Conservation (phyloP, 306 rosid genomes). For the Styphnolobium japonicum region DNA sequence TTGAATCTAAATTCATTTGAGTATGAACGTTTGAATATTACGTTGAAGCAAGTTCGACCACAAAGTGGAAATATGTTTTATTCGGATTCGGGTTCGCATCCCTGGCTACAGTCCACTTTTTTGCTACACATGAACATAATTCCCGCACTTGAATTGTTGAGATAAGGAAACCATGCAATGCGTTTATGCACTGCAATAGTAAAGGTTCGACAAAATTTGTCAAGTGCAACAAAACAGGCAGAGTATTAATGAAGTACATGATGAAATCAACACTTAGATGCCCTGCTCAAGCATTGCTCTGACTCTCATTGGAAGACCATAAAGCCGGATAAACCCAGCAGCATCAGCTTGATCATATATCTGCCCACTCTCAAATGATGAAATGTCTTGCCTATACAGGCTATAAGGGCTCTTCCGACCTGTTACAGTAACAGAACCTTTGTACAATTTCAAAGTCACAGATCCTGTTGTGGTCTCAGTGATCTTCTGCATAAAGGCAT, state of each 20-base stretch:
- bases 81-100: too few species aligned
- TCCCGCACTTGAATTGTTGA: too few species aligned
- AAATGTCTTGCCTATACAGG: constrained; percentile 85
- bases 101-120: too few species aligned
- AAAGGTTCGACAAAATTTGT: not conserved
- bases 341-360: constrained; percentile 96
- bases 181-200: not conserved
- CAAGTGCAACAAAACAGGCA: not conserved
- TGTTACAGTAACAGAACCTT: constrained; percentile 66
- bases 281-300: constrained; percentile 82
- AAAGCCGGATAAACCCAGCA: constrained; percentile 85
- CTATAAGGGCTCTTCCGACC: constrained; percentile 70
- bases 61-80: too few species aligned
- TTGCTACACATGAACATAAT: too few species aligned
- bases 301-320: constrained; percentile 86
- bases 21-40: too few species aligned
- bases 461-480: constrained; percentile 78
- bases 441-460: constrained; percentile 67
- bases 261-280: constrained; percentile 20
- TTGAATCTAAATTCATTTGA: too few species aligned
- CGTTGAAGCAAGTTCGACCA: too few species aligned
- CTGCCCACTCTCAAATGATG: constrained; percentile 82
- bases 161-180: too few species aligned
- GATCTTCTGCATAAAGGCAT: constrained; percentile 89
- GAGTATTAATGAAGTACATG: not conserved